Evolutionary conservation across 2,329 filamentous ascomycete genomes (phyloP).

Genomic region (Neurospora sp.): DNA sequence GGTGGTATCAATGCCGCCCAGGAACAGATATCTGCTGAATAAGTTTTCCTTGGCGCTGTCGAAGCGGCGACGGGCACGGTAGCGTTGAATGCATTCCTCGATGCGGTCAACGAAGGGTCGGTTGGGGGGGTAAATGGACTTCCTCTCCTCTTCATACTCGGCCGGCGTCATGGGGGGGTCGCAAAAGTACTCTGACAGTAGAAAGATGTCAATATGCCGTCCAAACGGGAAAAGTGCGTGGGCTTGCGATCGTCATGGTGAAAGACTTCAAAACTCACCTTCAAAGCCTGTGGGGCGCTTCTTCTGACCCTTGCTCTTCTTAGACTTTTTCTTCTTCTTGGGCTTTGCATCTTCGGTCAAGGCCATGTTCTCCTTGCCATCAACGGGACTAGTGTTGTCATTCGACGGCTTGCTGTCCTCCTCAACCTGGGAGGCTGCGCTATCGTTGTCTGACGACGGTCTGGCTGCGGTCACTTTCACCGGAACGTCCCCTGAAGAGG

Average conservation of each 20-base stretch:
- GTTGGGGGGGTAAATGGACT: constrained; percentile 53
- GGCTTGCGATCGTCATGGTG: background rate
- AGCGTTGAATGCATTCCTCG: constrained; percentile 75
- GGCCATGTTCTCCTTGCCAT: constrained; percentile 9
- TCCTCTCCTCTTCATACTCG: constrained; percentile 53
- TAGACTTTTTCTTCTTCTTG: constrained; percentile 32
- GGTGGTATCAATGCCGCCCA: constrained; percentile 65
- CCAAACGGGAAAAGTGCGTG: constrained; percentile 3
- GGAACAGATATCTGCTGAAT: constrained; percentile 71
- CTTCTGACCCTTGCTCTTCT: constrained; percentile 25
- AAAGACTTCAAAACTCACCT: constrained; percentile 28
- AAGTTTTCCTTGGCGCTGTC: constrained; percentile 49
- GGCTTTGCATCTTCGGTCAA: constrained; percentile 16
- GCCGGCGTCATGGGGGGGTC: constrained; percentile 68
- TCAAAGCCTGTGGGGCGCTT: constrained; percentile 58
- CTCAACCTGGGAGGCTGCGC: background rate
- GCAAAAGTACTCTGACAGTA: constrained; percentile 55
- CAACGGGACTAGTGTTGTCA: background rate
- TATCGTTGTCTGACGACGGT: background rate
- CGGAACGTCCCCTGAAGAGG: background rate
- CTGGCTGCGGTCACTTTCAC: background rate
- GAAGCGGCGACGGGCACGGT: constrained; percentile 65
- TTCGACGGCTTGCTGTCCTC: background rate
- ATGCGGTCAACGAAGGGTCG: constrained; percentile 58
- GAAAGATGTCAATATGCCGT: background rate